Conservation (phyloP, 768 basidiomycete species). For the Amanita rimosa region DNA sequence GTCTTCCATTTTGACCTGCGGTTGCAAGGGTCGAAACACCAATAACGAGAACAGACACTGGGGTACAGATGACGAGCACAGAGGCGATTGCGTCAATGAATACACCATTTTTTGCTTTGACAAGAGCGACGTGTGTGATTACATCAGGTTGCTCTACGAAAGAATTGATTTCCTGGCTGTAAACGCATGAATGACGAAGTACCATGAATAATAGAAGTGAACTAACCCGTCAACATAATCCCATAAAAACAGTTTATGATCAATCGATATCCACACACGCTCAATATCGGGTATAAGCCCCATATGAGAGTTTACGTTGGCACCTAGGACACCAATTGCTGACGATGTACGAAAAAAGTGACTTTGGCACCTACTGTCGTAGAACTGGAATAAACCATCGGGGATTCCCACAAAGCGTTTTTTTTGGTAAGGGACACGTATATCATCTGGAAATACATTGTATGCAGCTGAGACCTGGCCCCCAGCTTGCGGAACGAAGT, state of each 20-base stretch:
- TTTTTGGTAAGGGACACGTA: conserved; percentile 72
- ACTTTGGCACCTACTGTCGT: conserved; percentile 45
- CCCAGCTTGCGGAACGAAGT: conserved; percentile 30
- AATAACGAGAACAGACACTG: conserved; percentile 71
- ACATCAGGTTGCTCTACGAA: conserved; percentile 86
- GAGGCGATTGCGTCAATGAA: conserved; percentile 90
- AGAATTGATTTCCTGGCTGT: conserved; percentile 82
- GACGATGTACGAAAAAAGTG: background rate
- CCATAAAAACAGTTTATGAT: conserved; percentile 93
- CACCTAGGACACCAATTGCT: conserved; percentile 28
- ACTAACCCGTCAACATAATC: conserved; percentile 89
- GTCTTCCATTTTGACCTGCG: conserved; percentile 26
- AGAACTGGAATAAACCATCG: conserved; percentile 68
- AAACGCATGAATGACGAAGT: conserved; percentile 2
- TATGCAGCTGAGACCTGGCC: conserved; percentile 67
- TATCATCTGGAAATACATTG: conserved; percentile 68
- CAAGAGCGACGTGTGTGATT: conserved; percentile 81
- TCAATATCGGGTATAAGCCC: conserved; percentile 90
- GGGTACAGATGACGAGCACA: conserved; percentile 85
- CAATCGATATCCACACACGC: conserved; percentile 90
- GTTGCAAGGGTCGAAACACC: conserved; percentile 56
- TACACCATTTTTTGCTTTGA: conserved; percentile 74
- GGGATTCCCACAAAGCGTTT: conserved; percentile 67
- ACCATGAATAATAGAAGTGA: background rate
- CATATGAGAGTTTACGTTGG: conserved; percentile 70